phyloP scores from a whole-genome alignment of 352 stramenopile genomes.

The Phytopythium kandeliae region DNA sequence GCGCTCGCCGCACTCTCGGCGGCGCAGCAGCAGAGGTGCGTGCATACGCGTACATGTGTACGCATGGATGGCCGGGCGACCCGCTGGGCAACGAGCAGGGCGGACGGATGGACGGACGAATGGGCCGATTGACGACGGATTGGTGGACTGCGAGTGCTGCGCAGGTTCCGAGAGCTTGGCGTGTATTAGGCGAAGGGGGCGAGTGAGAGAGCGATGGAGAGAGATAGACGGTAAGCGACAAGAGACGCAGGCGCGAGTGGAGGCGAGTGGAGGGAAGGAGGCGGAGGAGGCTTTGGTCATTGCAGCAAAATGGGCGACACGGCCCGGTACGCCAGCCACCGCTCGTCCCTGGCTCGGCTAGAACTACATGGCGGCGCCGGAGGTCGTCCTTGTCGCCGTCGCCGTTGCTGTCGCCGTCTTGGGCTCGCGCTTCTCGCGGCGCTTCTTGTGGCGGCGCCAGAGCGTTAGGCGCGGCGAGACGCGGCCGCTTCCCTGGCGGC shows the following conservation, averaged over 20 bases:
- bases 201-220: background rate
- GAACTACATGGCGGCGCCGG: no score
- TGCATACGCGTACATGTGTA: background rate
- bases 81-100: background rate
- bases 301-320: no score
- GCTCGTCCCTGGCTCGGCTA: no score
- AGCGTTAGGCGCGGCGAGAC: background rate
- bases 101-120: background rate
- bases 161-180: constrained; percentile 43
- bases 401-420: background rate
- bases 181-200: constrained; percentile 34
- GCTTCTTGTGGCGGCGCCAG: background rate
- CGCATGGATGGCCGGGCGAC: no score
- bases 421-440: background rate
- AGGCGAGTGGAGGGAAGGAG: no score
- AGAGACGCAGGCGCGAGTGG: no score
- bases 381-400: no score
- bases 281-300: no score
- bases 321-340: no score
- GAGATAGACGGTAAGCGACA: background rate
- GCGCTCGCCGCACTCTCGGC: constrained; percentile 48
- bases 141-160: background rate
- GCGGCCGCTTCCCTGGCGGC: constrained; percentile 3
- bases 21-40: constrained; percentile 65
- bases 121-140: no score